These are phyloP conservation scores for Stagonosporopsis tanaceti DNA, from an alignment of 2,329 filamentous ascomycete genomes.

Conservation along the genomic window DNA sequence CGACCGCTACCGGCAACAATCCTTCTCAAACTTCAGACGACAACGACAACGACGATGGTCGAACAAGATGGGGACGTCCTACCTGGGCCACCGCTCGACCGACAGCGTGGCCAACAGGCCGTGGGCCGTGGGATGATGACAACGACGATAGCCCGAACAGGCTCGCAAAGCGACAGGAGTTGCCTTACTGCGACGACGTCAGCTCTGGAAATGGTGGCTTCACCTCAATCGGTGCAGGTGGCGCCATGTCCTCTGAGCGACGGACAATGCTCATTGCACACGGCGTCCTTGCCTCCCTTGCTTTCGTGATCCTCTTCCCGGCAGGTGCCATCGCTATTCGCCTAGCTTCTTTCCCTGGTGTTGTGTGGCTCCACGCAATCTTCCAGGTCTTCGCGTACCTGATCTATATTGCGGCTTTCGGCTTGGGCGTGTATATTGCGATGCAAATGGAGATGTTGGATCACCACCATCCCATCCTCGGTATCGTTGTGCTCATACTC, in stretches of 20 bases:
- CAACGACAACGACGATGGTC: conserved; percentile 15
- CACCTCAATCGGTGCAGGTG: conserved; percentile 24
- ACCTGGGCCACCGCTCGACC: conserved; percentile 26
- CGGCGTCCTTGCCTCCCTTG: conserved; percentile 53
- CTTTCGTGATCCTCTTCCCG: conserved; percentile 57
- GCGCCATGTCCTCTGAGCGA: conserved; percentile 13
- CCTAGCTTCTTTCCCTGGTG: conserved; percentile 52
- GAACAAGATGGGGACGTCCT: conserved; percentile 5
- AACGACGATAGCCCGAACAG: conserved; percentile 5
- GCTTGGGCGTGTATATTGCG: conserved; percentile 61
- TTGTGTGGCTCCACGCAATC: conserved; percentile 55
- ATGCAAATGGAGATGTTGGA: conserved; percentile 46
- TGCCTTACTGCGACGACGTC: conserved; percentile 43
- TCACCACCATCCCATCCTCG: conserved; percentile 61
- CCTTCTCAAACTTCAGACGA: conserved; percentile 8
- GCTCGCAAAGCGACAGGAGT: conserved; percentile 28
- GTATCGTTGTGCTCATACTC: conserved; percentile 58
- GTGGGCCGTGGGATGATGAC: conserved; percentile 1
- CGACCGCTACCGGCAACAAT: conserved; percentile 9
- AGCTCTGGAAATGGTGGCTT: conserved; percentile 23
- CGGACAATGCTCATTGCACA: conserved; percentile 53
- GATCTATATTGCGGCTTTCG: conserved; percentile 59
- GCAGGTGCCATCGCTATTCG: conserved; percentile 55
- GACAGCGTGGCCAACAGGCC: conserved; percentile 27
- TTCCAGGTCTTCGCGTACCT: conserved; percentile 60